Evolutionary conservation across 345 rosid species (phyloP), one percentile per base, ranked within the genome.

Genomic region (Eutrema yunnanense): DNA sequence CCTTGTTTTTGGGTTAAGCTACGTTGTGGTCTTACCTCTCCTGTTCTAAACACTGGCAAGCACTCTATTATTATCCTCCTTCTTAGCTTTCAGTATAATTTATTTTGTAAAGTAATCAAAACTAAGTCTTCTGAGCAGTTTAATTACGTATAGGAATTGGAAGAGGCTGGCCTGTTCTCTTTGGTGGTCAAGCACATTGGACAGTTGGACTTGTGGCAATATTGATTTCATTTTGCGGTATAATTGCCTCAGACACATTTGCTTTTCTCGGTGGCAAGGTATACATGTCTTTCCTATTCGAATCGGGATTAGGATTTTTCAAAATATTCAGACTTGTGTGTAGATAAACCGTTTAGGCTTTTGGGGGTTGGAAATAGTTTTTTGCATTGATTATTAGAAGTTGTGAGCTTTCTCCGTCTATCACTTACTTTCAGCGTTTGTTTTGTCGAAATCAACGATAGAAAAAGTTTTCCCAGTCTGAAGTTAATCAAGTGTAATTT

Each of bases 1-100:
- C 97, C 97, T 83, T 94, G 92, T 76, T 94, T 94, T 41, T 94
- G 98, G 97, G 83, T 89, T 55, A 94, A 90, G 86, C 96, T 94
- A 67, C 88, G 95, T 26, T 92, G 92, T 82, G 88, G 92, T 48
- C 78, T 94, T 62, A 85, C 92, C 49, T 83, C 84, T 56, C 96
- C 97, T 60, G 88, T 94, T 42, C 78, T 90, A 72, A 86, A 90
- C 79, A 79, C 90, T n/a, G 81, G 96, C 87, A 81, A 88, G 97
- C 52, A 77, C 75, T 49, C 67, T 9, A 43, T 34, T 29, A 46
- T 56, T 54, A 2, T 86, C 9, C 83, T 8, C 33, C 4, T 48
- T 40, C 68, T 50, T 62, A 13, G 58, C 46, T 27, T 34, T 53
- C 19, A 37, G 13, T 59, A 56, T 22, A 8, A 11, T 30, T 40